Evolutionary conservation across 306 rosid species (phyloP).

Genomic region (Sicyos edulis): DNA sequence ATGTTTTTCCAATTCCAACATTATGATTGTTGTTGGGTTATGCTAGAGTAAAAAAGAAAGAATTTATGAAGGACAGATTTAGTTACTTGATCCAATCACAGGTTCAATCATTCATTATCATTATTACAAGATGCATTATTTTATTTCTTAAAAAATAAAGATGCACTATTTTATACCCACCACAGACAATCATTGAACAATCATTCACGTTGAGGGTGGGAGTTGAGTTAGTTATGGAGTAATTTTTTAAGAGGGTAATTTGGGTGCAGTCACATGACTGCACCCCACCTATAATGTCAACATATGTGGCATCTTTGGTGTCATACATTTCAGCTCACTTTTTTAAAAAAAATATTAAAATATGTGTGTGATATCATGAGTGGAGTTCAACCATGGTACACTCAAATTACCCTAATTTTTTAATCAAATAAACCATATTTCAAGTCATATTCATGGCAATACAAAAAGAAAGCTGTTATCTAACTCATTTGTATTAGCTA

Average conservation of each 20-base stretch:
- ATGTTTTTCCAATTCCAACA: neutral
- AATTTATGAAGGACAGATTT: constrained; percentile 5
- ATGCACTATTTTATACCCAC: neutral
- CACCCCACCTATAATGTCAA: too few species aligned
- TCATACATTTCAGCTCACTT: too few species aligned
- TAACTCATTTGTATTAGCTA: too few species aligned
- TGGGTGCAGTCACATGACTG: too few species aligned
- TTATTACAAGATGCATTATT: neutral
- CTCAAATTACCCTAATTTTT: too few species aligned
- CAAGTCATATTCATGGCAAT: neutral
- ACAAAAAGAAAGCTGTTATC: neutral
- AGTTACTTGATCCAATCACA: constrained; percentile 15
- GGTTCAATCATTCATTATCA: neutral
- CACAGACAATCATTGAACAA: too few species aligned
- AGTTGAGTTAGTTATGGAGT: neutral
- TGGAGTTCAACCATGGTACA: too few species aligned
- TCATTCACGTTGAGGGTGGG: neutral
- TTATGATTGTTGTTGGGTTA: neutral
- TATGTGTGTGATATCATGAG: too few species aligned
- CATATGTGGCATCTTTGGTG: too few species aligned
- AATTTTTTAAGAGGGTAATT: too few species aligned
- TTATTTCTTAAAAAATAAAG: too few species aligned
- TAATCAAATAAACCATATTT: neutral
- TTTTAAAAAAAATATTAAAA: too few species aligned
- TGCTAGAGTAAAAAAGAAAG: constrained; percentile 12